Evolutionary conservation across 2,329 filamentous ascomycete species (phyloP).

Genomic region (Cercospora janseana): DNA sequence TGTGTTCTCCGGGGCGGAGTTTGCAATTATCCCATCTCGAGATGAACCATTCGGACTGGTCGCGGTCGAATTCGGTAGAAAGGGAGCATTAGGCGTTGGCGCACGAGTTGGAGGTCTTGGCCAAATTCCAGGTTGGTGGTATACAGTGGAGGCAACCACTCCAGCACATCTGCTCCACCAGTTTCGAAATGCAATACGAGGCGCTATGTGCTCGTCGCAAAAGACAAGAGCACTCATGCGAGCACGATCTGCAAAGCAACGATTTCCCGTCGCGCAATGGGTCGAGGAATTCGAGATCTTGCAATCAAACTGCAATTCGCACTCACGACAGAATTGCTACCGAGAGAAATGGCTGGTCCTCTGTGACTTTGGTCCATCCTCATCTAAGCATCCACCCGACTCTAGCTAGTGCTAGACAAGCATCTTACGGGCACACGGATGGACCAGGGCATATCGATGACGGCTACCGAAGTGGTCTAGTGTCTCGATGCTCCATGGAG

Average conservation of each 20-base stretch:
- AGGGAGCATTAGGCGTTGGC: conserved; percentile 64
- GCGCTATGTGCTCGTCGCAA: conserved; percentile 55
- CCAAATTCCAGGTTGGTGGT: conserved; percentile 69
- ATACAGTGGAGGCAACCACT: conserved; percentile 62
- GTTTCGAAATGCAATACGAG: conserved; percentile 60
- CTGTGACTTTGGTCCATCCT: conserved; percentile 18
- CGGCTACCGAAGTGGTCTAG: background rate
- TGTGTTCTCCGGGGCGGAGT: conserved; percentile 65
- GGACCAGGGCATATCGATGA: conserved; percentile 10
- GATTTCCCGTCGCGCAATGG: conserved; percentile 66
- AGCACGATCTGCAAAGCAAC: conserved; percentile 61
- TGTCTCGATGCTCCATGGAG: background rate
- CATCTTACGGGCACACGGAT: conserved; percentile 12
- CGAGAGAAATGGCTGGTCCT: conserved; percentile 18
- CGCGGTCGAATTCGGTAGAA: conserved; percentile 65
- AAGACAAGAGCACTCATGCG: conserved; percentile 60
- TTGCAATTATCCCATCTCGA: conserved; percentile 64
- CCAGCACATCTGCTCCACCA: conserved; percentile 62
- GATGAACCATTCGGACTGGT: conserved; percentile 67
- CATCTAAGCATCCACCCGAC: conserved; percentile 20
- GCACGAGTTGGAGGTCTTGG: conserved; percentile 63
- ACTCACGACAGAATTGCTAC: conserved; percentile 47
- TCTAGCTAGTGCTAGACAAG: conserved; percentile 13
- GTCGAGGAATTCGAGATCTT: conserved; percentile 61
- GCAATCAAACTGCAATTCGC: conserved; percentile 57